Conservation (phyloP, 805 yeast genomes). For the Dipodascopsis tothii region DNA sequence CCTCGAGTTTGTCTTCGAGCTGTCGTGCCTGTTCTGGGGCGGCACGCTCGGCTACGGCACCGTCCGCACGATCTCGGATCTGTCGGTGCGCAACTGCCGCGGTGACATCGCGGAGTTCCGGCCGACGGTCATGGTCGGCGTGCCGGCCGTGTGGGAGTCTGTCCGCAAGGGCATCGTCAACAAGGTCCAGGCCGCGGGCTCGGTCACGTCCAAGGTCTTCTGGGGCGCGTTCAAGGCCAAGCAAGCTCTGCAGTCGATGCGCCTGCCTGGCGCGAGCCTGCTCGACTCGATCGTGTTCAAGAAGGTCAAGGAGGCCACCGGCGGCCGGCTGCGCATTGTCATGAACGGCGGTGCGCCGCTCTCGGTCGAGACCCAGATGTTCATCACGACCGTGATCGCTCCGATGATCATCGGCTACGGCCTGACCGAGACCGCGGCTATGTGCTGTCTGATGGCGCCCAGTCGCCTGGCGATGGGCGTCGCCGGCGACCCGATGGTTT, state of each 20-base stretch:
- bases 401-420: constrained; percentile 95
- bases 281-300: constrained; percentile 73
- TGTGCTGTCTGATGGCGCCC: constrained; percentile 63
- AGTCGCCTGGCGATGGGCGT: constrained; percentile 60
- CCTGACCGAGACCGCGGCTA: constrained; percentile 92
- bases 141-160: constrained; percentile 96
- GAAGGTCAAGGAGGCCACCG: constrained; percentile 87
- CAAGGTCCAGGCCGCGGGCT: constrained; percentile 61
- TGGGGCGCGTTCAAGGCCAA: constrained; percentile 84
- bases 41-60: constrained; percentile 80
- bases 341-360: constrained; percentile 93
- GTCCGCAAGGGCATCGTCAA: constrained; percentile 84
- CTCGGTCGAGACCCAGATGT: constrained; percentile 65
- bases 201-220: constrained; percentile 66
- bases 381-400: constrained; percentile 65
- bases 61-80: constrained; percentile 82
- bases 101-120: constrained; percentile 82
- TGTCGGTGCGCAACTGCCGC: constrained; percentile 71
- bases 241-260: constrained; percentile 50
- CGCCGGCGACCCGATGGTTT: constrained; percentile 76
- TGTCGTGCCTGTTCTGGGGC: constrained; percentile 81
- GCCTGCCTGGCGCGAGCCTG: constrained; percentile 63
- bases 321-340: constrained; percentile 68
- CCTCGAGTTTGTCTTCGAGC: constrained; percentile 84
- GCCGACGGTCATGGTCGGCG: constrained; percentile 96